Conservation (phyloP, 2,329 filamentous ascomycete genomes). For the Talaromyces sp. region DNA sequence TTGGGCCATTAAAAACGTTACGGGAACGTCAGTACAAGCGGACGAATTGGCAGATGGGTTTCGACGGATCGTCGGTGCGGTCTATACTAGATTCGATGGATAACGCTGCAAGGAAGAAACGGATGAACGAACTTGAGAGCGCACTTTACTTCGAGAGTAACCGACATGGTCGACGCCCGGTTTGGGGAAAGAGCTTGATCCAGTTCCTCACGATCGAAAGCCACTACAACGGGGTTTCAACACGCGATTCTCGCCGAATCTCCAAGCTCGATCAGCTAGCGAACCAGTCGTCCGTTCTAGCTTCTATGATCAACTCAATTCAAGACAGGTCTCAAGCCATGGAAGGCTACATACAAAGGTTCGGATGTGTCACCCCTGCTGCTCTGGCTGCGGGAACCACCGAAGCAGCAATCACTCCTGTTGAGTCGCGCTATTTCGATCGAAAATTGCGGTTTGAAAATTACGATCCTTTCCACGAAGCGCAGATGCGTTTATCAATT, state of each 20-base stretch:
- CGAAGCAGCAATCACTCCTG: slow-evolving; percentile 63
- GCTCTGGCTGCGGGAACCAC: slow-evolving; percentile 78
- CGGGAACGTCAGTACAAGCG: slow-evolving; percentile 65
- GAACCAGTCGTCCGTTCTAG: slow-evolving; percentile 56
- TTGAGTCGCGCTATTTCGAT: slow-evolving; percentile 49
- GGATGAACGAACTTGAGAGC: slow-evolving; percentile 75
- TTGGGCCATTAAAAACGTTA: slow-evolving; percentile 65
- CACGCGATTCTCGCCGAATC: slow-evolving; percentile 58
- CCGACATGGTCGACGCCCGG: slow-evolving; percentile 72
- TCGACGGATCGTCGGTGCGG: slow-evolving; percentile 65
- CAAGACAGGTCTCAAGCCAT: slow-evolving; percentile 69
- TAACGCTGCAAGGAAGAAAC: slow-evolving; percentile 64
- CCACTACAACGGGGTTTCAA: slow-evolving; percentile 57
- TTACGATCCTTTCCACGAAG: slow-evolving; percentile 85
- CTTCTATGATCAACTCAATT: slow-evolving; percentile 67
- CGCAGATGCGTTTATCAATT: slow-evolving; percentile 87
- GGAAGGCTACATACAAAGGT: slow-evolving; percentile 76
- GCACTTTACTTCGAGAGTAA: slow-evolving; percentile 77
- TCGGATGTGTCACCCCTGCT: slow-evolving; percentile 86
- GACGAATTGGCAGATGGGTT: slow-evolving; percentile 54
- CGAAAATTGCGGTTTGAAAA: slow-evolving; percentile 52
- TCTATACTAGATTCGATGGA: slow-evolving; percentile 72
- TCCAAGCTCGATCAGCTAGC: slow-evolving; percentile 72
- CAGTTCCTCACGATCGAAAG: slow-evolving; percentile 66
- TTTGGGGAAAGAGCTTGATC: slow-evolving; percentile 79